These are phyloP conservation scores for Coemansia sp. DNA, from an alignment of 192 early-diverging fungal species.

Conservation along the genomic window DNA sequence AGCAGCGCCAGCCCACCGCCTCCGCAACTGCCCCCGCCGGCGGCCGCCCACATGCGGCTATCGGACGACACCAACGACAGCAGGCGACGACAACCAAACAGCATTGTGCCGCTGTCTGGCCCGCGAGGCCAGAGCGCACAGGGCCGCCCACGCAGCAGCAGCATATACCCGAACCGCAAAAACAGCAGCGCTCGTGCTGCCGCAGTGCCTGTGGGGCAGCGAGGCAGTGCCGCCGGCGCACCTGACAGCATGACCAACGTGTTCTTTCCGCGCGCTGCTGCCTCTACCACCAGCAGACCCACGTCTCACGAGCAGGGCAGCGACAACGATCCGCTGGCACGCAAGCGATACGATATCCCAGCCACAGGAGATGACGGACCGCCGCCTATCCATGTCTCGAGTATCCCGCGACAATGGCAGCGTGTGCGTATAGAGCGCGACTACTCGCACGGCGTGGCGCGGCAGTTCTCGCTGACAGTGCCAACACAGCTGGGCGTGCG, in stretches of 20 bases:
- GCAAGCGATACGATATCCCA: conserved; percentile 36
- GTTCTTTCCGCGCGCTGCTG: conserved; percentile 4
- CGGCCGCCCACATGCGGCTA: conserved; percentile 17
- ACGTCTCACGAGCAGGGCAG: background rate
- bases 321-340: conserved; percentile 12
- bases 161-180: background rate
- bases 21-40: conserved; percentile 19
- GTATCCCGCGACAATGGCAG: conserved; percentile 23
- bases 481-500: conserved; percentile 46
- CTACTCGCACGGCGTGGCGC: conserved; percentile 49
- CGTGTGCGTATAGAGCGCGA: conserved; percentile 53
- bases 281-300: conserved; percentile 2
- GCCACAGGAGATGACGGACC: conserved; percentile 4
- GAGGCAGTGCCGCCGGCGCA: conserved; percentile 7
- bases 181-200: background rate
- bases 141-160: background rate
- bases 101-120: conserved; percentile 29
- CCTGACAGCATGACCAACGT: background rate
- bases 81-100: conserved; percentile 16
- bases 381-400: background rate
- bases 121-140: background rate
- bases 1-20: conserved; percentile 31
- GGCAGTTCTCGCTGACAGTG: conserved; percentile 40
- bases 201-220: background rate
- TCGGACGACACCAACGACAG: conserved; percentile 3